Base-by-base conservation (phyloP, 106 monocot genomes). In the Narthecium ossifragum region DNA sequence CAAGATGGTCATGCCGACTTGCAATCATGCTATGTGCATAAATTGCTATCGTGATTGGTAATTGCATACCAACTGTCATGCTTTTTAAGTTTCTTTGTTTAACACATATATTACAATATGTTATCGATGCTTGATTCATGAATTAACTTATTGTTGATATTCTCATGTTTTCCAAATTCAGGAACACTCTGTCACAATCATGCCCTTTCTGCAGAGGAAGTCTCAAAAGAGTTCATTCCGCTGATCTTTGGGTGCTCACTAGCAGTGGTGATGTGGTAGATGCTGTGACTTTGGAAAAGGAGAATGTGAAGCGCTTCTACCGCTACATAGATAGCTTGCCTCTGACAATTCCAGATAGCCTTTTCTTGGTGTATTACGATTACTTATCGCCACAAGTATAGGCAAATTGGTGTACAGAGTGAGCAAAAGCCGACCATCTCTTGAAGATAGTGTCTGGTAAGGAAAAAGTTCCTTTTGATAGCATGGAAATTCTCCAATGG, bases 11-110 rank as follows among this genome's bases (percentile, higher is more conserved):
- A 63, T 96, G 6, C 96, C 96, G 1, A 86, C 67, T 41, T 96
- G 90, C 84, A 90, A 78, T 62, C 96, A 96, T 70, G 90, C 83
- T 0, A 96, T 96, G 90, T 90, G 86, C 72, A 84, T 96, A 56
- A 96, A 90, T 51, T 96, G 90, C 61, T 96, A 78, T 26, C 80
- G 73, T 36, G 96, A 90, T 56, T 96, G 96, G 96, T 96, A 71
- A 52, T 3, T 27, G 11, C 13, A 11, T 23, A 21, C 11, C 15
- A 17, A 4, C 4, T 55, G 17, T 55, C 28, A 55, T 31, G 18
- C 18, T 3, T 46, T 17, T 3, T 46, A 46, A 46, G 6, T 17
- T 8, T 46, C 6, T 55, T 55, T 52, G 51, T 23, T 6, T 26
- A 6, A 6, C 27, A 14, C 28, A 31, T 55, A 4, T 31, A 17